Base-by-base conservation (phyloP, 305 asterid species). In the Solanum aculeatissimum region DNA sequence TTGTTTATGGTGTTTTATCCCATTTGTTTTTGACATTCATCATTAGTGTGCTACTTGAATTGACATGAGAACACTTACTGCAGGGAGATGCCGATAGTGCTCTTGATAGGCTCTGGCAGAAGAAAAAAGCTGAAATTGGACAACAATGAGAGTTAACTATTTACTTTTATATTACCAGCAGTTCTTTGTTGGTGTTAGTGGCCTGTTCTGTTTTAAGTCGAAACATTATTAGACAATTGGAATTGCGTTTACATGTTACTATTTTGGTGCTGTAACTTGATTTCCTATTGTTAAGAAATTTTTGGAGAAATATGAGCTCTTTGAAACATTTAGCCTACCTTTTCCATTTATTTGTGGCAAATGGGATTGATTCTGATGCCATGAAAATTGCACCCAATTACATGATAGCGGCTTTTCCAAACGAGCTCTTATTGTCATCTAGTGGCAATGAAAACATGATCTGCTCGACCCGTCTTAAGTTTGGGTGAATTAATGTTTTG, bases 61-160 rank as follows among this genome's bases (percentile, higher is more conserved):
- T 75, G 43, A 16, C 66, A 66, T 83, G 7, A 21, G 7, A 63
- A 45, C 38, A 15, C 19, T 23, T 10, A 21, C 69, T 84, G 77
- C 85, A 88, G 89, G 90, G 86, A 82, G 90, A 88, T 32, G 86
- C 83, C n/a, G 90, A 88, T 47, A 84, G 86, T 51, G 90, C 87
- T 35, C 81, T 88, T 45, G 90, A 86, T 53, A 84, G 89, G 80
- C 89, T 86, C 77, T 88, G 88, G 86, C 86, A 83, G 82, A 84
- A 86, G 85, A 86, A 69, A 83, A 88, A 74, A 84, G 68, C 55
- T 7, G 83, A 88, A 42, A 9, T 84, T 75, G 51, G 55, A 38
- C 87, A 84, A 51, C 72, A 87, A 80, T 88, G 83, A 60, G 7
- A 32, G 14, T 29, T 4, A 15, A 27, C 57, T 43, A 3, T 74